phyloP scores from a whole-genome alignment of 208 protist species.

The Trypanosoma rangeli region DNA sequence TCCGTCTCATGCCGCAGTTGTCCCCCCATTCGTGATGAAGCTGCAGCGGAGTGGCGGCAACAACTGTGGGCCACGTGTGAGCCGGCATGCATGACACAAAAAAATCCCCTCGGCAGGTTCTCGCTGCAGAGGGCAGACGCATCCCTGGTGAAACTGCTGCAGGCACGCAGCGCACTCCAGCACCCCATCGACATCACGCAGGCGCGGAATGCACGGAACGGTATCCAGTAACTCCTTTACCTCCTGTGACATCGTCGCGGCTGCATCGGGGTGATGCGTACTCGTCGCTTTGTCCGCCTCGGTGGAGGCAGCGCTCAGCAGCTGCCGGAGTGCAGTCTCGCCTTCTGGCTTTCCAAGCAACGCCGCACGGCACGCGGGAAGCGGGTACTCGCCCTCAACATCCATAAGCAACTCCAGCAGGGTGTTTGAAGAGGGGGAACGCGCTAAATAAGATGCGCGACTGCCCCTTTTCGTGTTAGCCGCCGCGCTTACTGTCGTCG shows the following conservation, averaged over 20 bases:
- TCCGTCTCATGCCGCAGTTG: not conserved
- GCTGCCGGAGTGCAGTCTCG: slow-evolving; percentile 10
- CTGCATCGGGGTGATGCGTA: not conserved
- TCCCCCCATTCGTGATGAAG: not conserved
- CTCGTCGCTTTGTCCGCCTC: not conserved
- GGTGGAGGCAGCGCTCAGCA: slow-evolving; percentile 16
- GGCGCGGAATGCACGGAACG: slow-evolving; percentile 31
- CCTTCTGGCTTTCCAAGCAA: slow-evolving; percentile 14
- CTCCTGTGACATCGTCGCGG: not conserved
- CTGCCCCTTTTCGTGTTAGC: not conserved
- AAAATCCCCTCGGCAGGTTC: slow-evolving; percentile 48
- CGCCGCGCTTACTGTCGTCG: not conserved
- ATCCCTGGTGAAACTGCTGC: slow-evolving; percentile 73
- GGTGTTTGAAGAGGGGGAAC: not conserved
- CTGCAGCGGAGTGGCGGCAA: slow-evolving; percentile 5
- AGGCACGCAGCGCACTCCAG: slow-evolving; percentile 78
- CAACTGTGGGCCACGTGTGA: slow-evolving; percentile 19
- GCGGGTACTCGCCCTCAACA: slow-evolving; percentile 6
- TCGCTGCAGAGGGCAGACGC: slow-evolving; percentile 65
- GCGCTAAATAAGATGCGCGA: not conserved
- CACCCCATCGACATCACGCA: slow-evolving; percentile 69
- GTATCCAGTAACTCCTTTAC: slow-evolving; percentile 30
- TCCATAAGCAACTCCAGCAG: slow-evolving; percentile 16
- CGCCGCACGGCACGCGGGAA: slow-evolving; percentile 26
- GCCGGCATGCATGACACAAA: slow-evolving; percentile 75